Evolutionary conservation across 129 eudicot species (phyloP).

Genomic region (Kitagawia praeruptora): DNA sequence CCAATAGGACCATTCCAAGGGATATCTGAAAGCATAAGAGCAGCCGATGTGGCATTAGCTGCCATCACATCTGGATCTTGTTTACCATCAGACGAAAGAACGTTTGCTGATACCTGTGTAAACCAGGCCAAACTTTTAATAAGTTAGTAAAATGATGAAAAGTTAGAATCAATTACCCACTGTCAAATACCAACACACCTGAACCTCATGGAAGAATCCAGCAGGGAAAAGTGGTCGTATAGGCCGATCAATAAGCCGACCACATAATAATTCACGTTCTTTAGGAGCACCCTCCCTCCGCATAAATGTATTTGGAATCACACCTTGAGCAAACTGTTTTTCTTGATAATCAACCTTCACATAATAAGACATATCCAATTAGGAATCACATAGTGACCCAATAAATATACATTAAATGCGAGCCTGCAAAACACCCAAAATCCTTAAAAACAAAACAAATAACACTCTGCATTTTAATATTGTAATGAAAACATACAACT

Average conservation of each 20-base stretch:
- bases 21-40: conserved; percentile 94
- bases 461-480: background rate
- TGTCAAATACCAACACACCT: conserved; percentile 30
- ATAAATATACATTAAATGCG: background rate
- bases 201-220: conserved; percentile 95
- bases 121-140: background rate
- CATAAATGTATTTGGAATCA: conserved; percentile 84
- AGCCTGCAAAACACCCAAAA: background rate
- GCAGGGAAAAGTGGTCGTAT: conserved; percentile 91
- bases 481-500: background rate
- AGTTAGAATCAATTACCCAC: background rate
- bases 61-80: conserved; percentile 99
- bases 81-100: conserved; percentile 93
- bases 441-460: background rate
- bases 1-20: conserved; percentile 99
- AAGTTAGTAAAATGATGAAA: background rate
- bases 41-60: conserved; percentile 96
- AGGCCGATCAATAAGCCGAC: conserved; percentile 88
- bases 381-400: background rate
- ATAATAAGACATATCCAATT: background rate
- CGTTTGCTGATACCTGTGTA: conserved; percentile 83
- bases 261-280: conserved; percentile 90
- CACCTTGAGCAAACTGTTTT: conserved; percentile 96
- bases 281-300: conserved; percentile 98
- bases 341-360: conserved; percentile 93